Evolutionary conservation across 805 yeast species (phyloP).

Genomic region (Saccharomyces eubayanus): DNA sequence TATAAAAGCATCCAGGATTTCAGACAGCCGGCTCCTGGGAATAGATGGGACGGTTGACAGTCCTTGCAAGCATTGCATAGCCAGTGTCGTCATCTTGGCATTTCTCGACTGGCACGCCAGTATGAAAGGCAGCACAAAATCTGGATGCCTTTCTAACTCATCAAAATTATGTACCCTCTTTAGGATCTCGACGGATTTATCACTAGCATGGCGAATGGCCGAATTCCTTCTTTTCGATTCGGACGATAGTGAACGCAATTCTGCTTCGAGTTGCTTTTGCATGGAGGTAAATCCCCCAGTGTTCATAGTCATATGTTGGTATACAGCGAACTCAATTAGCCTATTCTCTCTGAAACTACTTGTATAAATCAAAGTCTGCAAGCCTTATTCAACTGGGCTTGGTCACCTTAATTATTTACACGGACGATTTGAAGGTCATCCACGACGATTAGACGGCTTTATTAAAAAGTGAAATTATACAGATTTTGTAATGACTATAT

Average conservation of each 20-base stretch:
- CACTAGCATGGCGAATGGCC: constrained; percentile 57
- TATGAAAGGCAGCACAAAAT: constrained; percentile 60
- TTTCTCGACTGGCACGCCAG: constrained; percentile 67
- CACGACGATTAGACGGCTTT: neutral
- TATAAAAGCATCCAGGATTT: constrained; percentile 55
- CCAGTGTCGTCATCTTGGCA: constrained; percentile 60
- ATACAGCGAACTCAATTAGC: neutral
- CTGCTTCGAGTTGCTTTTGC: constrained; percentile 38
- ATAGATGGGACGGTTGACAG: constrained; percentile 49
- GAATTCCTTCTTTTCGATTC: constrained; percentile 66
- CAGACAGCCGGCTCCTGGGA: constrained; percentile 43
- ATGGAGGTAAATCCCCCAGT: constrained; percentile 14
- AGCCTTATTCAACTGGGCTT: neutral
- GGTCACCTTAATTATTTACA: neutral
- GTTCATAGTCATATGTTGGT: constrained; percentile 9
- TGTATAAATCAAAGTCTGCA: neutral
- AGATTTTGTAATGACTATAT: neutral
- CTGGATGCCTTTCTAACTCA: constrained; percentile 38
- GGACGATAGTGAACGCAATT: constrained; percentile 49
- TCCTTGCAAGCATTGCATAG: constrained; percentile 63
- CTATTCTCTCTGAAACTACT: neutral
- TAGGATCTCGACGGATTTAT: constrained; percentile 41
- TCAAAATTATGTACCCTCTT: constrained; percentile 29
- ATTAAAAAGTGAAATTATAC: neutral
- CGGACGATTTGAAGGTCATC: neutral